Evolutionary conservation across 1,139 yeast genomes (phyloP), one percentile per base, ranked within the genome.

Genomic region (Taphrina confusa): DNA sequence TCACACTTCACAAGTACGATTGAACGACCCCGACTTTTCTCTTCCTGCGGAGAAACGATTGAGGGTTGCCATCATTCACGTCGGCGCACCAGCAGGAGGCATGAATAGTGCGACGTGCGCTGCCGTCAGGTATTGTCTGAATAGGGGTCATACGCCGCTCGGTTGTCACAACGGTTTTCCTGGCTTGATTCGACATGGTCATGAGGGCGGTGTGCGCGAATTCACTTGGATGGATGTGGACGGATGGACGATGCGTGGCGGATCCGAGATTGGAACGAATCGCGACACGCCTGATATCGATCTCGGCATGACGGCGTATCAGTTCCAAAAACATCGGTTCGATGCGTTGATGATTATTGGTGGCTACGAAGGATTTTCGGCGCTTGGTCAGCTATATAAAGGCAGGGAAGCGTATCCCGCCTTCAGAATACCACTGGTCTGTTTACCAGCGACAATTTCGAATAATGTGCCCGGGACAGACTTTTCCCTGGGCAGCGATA

Each of bases 391-490:
- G 74, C 80, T 92, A 66, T 84, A 87, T 68, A 76, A 77, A 66
- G 87, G 92, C 30, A 81, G 94, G 71, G 71, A 72, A 40, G 78
- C 82, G 63, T 92, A 88, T 73, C 96, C 97, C 23, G 85, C 94
- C 18, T 88, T 92, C 78, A 82, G 91, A 71, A 89, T 92, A 67
- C 98, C 98, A 64, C 85, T 90, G 86, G 87, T 87, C 54, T 85
- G 90, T 65, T 79, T 92, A 62, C 97, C 98, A 16, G 96, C 97
- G 16, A 92, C 97, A 5, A 87, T 92, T 65, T 88, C 96, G n/a
- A 92, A 92, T 74, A 92, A 92, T 69, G 97, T 92, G 57, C 98
- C 98, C 12, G 98, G 97, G 63, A 85, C 97, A 1, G 97, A 92
- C 74, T 90, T 89, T 74, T 89, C 96, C 0, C 76, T 92, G 60